phyloP scores from a whole-genome alignment of 352 stramenopile genomes.

The Phytophthora quininea region DNA sequence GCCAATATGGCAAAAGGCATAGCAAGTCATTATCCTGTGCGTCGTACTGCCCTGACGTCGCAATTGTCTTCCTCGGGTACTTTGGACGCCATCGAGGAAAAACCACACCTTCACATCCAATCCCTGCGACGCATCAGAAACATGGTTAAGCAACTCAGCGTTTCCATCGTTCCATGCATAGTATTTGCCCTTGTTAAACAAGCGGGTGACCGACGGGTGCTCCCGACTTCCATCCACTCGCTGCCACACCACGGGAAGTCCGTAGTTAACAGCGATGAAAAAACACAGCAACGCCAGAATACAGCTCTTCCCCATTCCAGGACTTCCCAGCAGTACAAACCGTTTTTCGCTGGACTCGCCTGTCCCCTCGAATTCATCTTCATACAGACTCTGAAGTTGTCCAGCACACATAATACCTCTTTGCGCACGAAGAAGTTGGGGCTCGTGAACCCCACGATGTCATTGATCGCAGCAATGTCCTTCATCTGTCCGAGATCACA shows the following conservation, averaged over 20 bases:
- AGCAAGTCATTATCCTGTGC: not conserved
- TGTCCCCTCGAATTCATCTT: not conserved
- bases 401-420: slow-evolving; percentile 13
- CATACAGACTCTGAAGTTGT: slow-evolving; percentile 6
- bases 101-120: slow-evolving; percentile 2
- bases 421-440: slow-evolving; percentile 6
- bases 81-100: slow-evolving; percentile 11
- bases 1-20: slow-evolving; percentile 19
- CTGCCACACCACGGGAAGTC: not conserved
- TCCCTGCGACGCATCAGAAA: not conserved
- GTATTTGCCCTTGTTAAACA: slow-evolving; percentile 12
- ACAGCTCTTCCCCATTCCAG: slow-evolving; percentile 19
- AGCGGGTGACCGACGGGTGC: not conserved
- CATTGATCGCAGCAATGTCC: slow-evolving; percentile 1
- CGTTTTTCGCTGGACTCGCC: not conserved
- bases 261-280: not conserved
- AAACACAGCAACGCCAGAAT: slow-evolving; percentile 3
- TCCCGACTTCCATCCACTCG: not conserved
- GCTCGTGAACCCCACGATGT: slow-evolving; percentile 4
- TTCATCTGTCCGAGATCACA: slow-evolving; percentile 2
- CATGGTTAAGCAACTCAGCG: not conserved
- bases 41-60: not conserved
- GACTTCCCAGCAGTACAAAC: slow-evolving; percentile 16
- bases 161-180: slow-evolving; percentile 3
- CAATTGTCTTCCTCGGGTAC: not conserved